Evolutionary conservation across 129 eudicot species (phyloP), one percentile per base, ranked within the genome.

Genomic region (Escallonia rubra): DNA sequence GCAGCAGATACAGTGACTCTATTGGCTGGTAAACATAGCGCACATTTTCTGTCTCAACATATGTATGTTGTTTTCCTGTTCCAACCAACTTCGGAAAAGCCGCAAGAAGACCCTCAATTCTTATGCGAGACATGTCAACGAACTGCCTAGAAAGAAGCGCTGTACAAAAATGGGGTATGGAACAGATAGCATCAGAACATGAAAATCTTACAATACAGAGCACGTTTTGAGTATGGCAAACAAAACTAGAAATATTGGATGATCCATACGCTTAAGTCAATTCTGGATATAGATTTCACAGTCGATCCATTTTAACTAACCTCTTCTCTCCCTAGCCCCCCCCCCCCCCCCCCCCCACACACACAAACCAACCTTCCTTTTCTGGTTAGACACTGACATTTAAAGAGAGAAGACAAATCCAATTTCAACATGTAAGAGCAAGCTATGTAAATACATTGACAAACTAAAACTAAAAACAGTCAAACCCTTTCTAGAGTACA

Each of bases 101-200:
- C 76, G 96, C 98, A 78, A 92, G 98, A 69, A 89, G 89, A 55
- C 98, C 96, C 77, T 92, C 98, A 42, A 92, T 86, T 80, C 98
- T 75, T 42, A 88, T 81, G 56, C 96, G 96, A 74, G 98, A 82
- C 98, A 92, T 92, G 65, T 92, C 98, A 73, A 92, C 91, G 78
- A 86, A 92, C 76, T 92, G 98, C 89, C 98, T 92, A 11, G 96
- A 86, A 69, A 88, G 95, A 74, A 92, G 91, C 34, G 88, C 98
- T 92, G 92, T 43, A 45, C 43, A 65, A 83, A 70, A 57, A 78
- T 47, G 8, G 49, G 57, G 7, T 64, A 44, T 56, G 66, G 59
- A 71, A 60, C 58, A 41, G 34, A 7, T 65, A 69, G 55, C 55
- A 8, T n/a, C 34, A 23, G 34, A n/a, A 7, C 43, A 10, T 68